Conservation (phyloP, 768 basidiomycete species). For the Lentinula sp. region DNA sequence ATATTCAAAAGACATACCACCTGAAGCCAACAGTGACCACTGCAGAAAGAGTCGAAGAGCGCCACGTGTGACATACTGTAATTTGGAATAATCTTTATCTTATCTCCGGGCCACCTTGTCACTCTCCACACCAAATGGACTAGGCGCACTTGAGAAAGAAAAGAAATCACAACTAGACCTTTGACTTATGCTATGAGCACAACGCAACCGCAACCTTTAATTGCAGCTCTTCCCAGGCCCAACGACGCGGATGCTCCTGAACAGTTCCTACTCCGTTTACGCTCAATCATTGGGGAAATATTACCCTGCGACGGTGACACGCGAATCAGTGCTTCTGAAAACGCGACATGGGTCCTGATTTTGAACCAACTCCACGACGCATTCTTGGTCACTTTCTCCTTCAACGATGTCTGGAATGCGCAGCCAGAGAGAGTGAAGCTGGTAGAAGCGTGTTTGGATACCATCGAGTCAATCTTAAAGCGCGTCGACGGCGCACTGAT, state of each 20-base stretch:
- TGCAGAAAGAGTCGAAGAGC: no score
- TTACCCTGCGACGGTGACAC: neutral
- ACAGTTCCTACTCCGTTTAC: neutral
- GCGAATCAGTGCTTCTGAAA: neutral
- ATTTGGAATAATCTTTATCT: no score
- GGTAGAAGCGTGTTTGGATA: neutral
- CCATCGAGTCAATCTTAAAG: neutral
- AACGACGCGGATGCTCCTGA: neutral
- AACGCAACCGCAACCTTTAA: neutral
- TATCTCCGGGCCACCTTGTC: no score
- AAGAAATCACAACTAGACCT: no score
- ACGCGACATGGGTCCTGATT: neutral
- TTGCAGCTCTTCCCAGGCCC: neutral
- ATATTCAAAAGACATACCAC: constrained; percentile 74
- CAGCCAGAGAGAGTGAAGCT: neutral
- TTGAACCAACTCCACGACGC: neutral
- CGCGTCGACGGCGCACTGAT: constrained; percentile 1
- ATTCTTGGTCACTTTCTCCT: neutral
- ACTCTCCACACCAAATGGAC: neutral
- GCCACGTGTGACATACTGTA: no score
- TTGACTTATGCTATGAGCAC: neutral
- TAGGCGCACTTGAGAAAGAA: neutral
- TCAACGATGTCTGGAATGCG: constrained; percentile 5
- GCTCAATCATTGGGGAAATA: neutral
- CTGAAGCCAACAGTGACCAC: no score